These are phyloP conservation scores for Fusarium verrucosum DNA, from an alignment of 2,329 filamentous ascomycete genomes.

Conservation along the genomic window DNA sequence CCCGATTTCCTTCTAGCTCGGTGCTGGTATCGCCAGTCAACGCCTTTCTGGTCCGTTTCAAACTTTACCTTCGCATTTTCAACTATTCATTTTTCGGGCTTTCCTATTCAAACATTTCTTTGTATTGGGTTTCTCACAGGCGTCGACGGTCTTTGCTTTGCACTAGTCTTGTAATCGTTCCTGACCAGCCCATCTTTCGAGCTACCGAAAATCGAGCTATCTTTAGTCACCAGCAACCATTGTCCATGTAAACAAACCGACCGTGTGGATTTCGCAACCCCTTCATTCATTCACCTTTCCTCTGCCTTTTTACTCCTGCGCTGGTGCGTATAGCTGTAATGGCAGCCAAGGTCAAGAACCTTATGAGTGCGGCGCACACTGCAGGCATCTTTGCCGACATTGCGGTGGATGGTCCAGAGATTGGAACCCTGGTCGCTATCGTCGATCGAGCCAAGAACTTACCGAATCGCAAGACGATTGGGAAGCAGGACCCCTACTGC, in stretches of 20 bases:
- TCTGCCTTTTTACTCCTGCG: slow-evolving; percentile 2
- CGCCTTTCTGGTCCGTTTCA: slow-evolving; percentile 21
- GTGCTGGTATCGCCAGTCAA: slow-evolving; percentile 14
- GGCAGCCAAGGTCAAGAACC: slow-evolving; percentile 65
- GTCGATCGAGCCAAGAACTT: slow-evolving; percentile 97
- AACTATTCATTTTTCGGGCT: slow-evolving; percentile 28
- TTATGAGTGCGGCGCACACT: slow-evolving; percentile 76
- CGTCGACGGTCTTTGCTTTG: slow-evolving; percentile 11
- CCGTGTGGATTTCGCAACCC: slow-evolving; percentile 6
- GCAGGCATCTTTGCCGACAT: slow-evolving; percentile 95
- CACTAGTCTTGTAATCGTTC: slow-evolving; percentile 27
- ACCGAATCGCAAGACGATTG: slow-evolving; percentile 95
- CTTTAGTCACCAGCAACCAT: slow-evolving; percentile 28
- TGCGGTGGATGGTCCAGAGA: slow-evolving; percentile 89
- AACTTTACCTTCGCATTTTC: slow-evolving; percentile 13
- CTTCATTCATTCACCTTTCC: background rate
- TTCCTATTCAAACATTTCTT: background rate
- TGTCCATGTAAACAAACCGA: slow-evolving; percentile 43
- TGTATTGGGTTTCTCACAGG: slow-evolving; percentile 16
- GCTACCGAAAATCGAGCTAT: slow-evolving; percentile 29
- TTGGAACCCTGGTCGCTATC: slow-evolving; percentile 91
- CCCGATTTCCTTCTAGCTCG: slow-evolving; percentile 6
- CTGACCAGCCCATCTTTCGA: slow-evolving; percentile 23
- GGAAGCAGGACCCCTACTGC: slow-evolving; percentile 98
- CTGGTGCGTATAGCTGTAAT: slow-evolving; percentile 50